A percentile compares a stretch with the other conserved stretches of the same genome.
Conservation (phyloP, 371 early-diverging fungal genomes). For the Blakeslea trispora region DNA sequence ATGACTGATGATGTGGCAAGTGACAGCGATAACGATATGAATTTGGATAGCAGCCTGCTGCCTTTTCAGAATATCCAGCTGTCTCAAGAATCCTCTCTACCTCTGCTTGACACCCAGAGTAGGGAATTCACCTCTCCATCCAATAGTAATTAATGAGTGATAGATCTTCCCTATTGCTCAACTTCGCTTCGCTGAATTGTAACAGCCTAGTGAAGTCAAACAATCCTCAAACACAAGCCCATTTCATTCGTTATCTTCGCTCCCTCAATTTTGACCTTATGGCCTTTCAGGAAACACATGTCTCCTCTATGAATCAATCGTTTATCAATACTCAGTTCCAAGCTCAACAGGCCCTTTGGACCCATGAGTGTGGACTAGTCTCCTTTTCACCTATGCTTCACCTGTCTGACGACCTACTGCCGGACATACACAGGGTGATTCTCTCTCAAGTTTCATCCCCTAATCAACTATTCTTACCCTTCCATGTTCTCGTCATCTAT, state of each 20-base stretch:
- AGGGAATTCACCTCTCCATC: background rate
- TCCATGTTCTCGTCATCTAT: constrained; percentile 3
- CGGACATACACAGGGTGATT: background rate
- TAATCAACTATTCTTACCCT: background rate
- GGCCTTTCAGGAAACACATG: constrained; percentile 7
- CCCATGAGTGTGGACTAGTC: constrained; percentile 2
- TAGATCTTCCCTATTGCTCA: background rate
- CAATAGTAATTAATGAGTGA: background rate
- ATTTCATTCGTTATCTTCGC: constrained; percentile 5
- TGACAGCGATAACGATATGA: background rate
- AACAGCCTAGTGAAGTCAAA: background rate
- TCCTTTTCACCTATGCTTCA: background rate
- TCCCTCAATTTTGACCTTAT: background rate
- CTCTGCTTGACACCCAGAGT: background rate
- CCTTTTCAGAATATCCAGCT: background rate
- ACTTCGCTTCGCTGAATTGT: constrained; percentile 6
- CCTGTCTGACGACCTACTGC: background rate
- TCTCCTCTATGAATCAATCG: background rate
- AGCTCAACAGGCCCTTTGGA: background rate
- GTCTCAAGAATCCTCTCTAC: background rate
- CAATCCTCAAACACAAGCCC: background rate
- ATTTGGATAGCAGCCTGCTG: background rate
- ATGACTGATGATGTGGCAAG: background rate
- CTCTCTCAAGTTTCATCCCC: background rate
- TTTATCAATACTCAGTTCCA: background rate